Percentiles rank a stretch among this genome's conserved stretches.
phyloP scores from a whole-genome alignment of 495 filamentous ascomycete genomes.

The Xanthoparmelia taractica region DNA sequence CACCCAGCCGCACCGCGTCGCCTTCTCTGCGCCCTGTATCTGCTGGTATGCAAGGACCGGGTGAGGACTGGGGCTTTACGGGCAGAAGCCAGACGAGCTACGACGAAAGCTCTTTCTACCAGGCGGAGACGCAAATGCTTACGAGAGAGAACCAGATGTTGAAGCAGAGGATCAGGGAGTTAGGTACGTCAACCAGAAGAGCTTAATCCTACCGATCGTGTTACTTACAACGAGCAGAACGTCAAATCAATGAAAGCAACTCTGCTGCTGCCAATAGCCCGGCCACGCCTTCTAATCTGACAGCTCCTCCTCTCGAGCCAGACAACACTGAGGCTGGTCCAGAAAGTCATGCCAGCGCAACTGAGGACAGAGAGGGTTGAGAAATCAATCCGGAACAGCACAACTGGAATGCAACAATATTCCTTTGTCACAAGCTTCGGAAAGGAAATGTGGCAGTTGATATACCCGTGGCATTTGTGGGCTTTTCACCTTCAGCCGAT shows the following conservation, averaged over 20 bases:
- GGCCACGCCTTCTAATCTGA: conserved; percentile 18
- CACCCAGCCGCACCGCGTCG: conserved; percentile 33
- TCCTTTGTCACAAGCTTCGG: neutral
- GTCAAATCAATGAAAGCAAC: conserved; percentile 22
- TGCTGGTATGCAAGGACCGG: conserved; percentile 21
- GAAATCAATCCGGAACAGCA: neutral
- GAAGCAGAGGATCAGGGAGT: conserved; percentile 70
- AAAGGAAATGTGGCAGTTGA: neutral
- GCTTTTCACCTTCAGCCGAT: neutral
- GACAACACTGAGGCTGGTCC: conserved; percentile 1
- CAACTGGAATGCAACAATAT: neutral
- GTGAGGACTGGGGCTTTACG: conserved; percentile 29
- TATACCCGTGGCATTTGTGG: neutral
- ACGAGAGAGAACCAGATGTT: conserved; percentile 92
- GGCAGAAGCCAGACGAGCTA: conserved; percentile 41
- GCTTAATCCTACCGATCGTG: too few species aligned
- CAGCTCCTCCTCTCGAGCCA: conserved; percentile 19
- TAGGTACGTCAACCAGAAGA: conserved; percentile 35
- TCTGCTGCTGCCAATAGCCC: conserved; percentile 20
- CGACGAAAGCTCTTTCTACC: conserved; percentile 82
- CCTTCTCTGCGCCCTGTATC: conserved; percentile 31
- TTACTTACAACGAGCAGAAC: conserved; percentile 16
- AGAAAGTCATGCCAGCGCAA: neutral
- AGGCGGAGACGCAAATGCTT: conserved; percentile 83
- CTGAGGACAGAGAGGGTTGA: conserved; percentile 15